Base-by-base conservation (phyloP, 2,329 filamentous ascomycete genomes). In the Penicillium sp. region DNA sequence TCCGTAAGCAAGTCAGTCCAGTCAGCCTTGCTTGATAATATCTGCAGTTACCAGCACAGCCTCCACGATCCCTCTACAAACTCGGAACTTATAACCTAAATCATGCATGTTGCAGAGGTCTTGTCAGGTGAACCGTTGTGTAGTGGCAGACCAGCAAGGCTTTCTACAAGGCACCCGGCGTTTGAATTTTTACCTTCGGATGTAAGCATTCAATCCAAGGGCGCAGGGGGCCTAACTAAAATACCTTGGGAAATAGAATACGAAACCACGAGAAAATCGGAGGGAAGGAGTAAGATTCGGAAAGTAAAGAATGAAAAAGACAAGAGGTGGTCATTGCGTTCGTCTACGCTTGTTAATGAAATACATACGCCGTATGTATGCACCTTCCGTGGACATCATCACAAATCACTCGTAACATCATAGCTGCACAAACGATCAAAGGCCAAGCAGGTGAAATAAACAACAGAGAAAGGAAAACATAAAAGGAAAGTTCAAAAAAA, bases 151-250 rank as follows among this genome's bases (percentile, higher is more conserved):
- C 37, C 21, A 10, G 26, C 26, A 42, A 42, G 39, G 39, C 39
- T 27, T 18, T n/a, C 39, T 29, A 15, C 39, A 29, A 42, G 39
- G 37, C 37, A 41, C n/a, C 4, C 39, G n/a, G 6, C 3, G 7
- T 42, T 20, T 42, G 26, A 29, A 24, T 30, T 42, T 27, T 18
- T 29, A 42, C 26, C 24, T 30, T 29, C 23, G 23, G 23, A 9
- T 42, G 39, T 42, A 27, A 42, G 39, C 39, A 42, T 27, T 42
- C 12, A 40, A 40, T 29, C 29, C 9, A 40, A 17, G 24, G 23
- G 3, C 10, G 17, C 26, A 24, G 39, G 39, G 5, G 39, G 39
- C 23, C 26, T 27, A 27, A 27, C 23, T 42, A 20, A 42, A 29
- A 9, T 20, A 13, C 12, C 9, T 18, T n/a, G 9, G 20, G 8